A percentile compares a stretch with the other conserved stretches of the same genome.
Conservation (phyloP, 495 filamentous ascomycete species). For the Tirmania nivea region DNA sequence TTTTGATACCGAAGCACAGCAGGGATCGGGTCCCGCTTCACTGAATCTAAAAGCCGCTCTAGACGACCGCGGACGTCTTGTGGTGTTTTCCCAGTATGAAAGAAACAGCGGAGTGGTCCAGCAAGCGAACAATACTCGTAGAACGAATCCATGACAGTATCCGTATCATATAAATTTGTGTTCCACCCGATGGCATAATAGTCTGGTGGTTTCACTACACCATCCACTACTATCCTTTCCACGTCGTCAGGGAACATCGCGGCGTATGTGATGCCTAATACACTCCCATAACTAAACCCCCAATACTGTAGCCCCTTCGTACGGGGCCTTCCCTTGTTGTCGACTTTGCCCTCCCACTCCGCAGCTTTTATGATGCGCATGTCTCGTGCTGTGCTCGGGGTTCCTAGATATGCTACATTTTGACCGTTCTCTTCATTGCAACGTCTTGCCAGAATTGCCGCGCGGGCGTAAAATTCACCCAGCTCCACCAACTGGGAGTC, state of each 20-base stretch:
- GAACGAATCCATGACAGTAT: slow-evolving; percentile 32
- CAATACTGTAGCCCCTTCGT: slow-evolving; percentile 29
- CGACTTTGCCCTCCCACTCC: slow-evolving; percentile 7
- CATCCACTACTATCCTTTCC: slow-evolving; percentile 28
- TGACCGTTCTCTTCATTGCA: slow-evolving; percentile 2
- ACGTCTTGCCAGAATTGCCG: slow-evolving; percentile 1
- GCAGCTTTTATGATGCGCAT: slow-evolving; percentile 13
- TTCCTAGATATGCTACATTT: slow-evolving; percentile 6
- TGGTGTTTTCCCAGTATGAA: slow-evolving; percentile 20
- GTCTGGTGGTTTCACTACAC: slow-evolving; percentile 27
- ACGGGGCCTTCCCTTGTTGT: slow-evolving; percentile 21
- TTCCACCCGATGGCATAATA: slow-evolving; percentile 27
- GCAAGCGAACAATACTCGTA: slow-evolving; percentile 30
- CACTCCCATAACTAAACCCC: slow-evolving; percentile 34
- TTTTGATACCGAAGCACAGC: no score
- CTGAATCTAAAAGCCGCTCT: no score
- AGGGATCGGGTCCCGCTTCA: no score
- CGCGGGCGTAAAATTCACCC: slow-evolving; percentile 3
- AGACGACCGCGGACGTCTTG: background rate
- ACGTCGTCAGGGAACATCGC: slow-evolving; percentile 29
- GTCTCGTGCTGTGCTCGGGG: slow-evolving; percentile 14
- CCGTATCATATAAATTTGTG: slow-evolving; percentile 31
- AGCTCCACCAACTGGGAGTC: slow-evolving; percentile 3
- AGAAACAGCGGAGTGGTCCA: slow-evolving; percentile 27
- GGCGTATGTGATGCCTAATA: slow-evolving; percentile 31